A percentile compares a stretch with the other conserved stretches of the same genome.
These are phyloP conservation scores for Meripilus lineatus DNA, from an alignment of 1,284 basidiomycete species.

Conservation along the genomic window DNA sequence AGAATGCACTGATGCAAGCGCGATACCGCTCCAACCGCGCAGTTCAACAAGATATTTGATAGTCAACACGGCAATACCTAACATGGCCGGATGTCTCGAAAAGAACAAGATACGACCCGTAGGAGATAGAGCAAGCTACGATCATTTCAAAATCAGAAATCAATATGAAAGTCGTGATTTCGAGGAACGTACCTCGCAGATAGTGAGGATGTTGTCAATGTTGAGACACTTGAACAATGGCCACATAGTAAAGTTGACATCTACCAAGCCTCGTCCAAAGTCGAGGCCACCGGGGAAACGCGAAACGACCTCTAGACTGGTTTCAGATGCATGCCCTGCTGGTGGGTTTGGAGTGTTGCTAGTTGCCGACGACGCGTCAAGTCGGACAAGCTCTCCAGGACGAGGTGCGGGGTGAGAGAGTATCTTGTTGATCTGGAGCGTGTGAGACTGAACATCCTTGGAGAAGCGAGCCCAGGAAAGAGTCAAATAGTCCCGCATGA, in stretches of 20 bases:
- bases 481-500: constrained; percentile 90
- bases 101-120: constrained; percentile 89
- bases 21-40: constrained; percentile 90
- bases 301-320: constrained; percentile 77
- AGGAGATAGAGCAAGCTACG: constrained; percentile 84
- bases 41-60: constrained; percentile 91
- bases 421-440: constrained; percentile 80
- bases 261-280: constrained; percentile 78
- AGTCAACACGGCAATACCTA: constrained; percentile 85
- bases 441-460: constrained; percentile 86
- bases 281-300: constrained; percentile 83
- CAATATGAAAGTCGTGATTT: background rate
- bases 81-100: constrained; percentile 87
- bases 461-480: constrained; percentile 91
- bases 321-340: constrained; percentile 36
- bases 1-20: constrained; percentile 82
- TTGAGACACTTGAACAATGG: constrained; percentile 93
- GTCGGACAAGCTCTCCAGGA: constrained; percentile 78
- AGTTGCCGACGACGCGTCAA: constrained; percentile 64
- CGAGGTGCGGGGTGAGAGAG: constrained; percentile 81
- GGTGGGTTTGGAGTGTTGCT: constrained; percentile 27
- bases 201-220: constrained; percentile 90
- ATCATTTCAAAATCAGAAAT: too few species aligned
- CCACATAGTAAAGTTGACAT: constrained; percentile 95
- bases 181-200: constrained; percentile 69